phyloP scores from a whole-genome alignment of 2,329 filamentous ascomycete genomes.

The Fusarium sp. region DNA sequence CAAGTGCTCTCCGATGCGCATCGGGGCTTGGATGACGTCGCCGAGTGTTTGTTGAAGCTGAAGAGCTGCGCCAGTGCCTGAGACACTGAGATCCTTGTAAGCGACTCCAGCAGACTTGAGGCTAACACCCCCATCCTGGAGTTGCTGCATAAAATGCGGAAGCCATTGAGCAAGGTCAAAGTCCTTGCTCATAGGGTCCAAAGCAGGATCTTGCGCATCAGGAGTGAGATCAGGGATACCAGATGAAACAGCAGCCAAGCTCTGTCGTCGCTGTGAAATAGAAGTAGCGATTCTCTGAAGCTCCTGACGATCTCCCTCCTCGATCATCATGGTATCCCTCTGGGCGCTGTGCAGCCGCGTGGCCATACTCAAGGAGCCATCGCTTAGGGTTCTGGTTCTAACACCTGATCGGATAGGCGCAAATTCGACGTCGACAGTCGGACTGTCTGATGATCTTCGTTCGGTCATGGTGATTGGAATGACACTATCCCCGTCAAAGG shows the following conservation, averaged over 20 bases:
- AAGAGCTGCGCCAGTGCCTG: neutral
- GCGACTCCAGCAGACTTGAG: neutral
- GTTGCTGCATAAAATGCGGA: neutral
- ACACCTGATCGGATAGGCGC: neutral
- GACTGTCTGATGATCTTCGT: neutral
- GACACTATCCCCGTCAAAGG: neutral
- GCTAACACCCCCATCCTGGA: neutral
- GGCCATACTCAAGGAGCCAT: neutral
- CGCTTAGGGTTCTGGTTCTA: neutral
- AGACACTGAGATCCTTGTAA: neutral
- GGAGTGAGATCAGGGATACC: neutral
- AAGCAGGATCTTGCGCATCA: neutral
- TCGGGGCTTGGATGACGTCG: neutral
- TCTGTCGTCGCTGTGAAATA: neutral
- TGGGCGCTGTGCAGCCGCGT: neutral
- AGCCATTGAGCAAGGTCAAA: neutral
- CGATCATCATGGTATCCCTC: slow-evolving; percentile 1
- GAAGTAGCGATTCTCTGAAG: neutral
- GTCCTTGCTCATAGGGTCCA: neutral
- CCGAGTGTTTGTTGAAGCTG: neutral
- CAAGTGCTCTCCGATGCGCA: neutral
- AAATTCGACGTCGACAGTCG: neutral
- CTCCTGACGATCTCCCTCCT: neutral
- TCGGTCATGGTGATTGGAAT: neutral
- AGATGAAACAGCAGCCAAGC: neutral